Evolutionary conservation across 176 grass and related monocot species (phyloP), one percentile per base, ranked within the genome.

Genomic region (Pharus latifolius): DNA sequence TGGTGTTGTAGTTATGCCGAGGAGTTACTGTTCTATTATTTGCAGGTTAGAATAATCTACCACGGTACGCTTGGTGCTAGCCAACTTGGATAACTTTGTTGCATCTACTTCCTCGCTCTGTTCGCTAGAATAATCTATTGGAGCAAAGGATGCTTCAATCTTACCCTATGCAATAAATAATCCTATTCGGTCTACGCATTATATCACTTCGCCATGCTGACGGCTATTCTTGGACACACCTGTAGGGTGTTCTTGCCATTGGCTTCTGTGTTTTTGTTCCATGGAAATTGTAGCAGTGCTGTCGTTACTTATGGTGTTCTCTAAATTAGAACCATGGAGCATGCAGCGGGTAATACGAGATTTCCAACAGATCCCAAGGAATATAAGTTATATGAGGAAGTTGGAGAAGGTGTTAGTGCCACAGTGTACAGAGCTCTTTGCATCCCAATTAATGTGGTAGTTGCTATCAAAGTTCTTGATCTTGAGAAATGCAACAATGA

Each of bases 391-490:
- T 91, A 73, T 76, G 95, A 99, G 57, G 95, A 94, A 87, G 72
- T 99, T 67, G 94, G 94, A 76, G 94, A 93, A 72, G 94, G 94
- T 61, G 94, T 93, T 70, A 98, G 94, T 85, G 94, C 94, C 25
- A 91, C 87, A 63, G 95, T 94, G 32, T 91, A 79, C 68, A 83
- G 87, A 64, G 90, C 95, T 58, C 79, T 91, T 26, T 99, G 95
- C 45, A 37, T 99, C 58, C 84, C 95, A 28, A 72, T 88, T 69
- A 82, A 99, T 81, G 49, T 78, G 72, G 80, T 84, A 67, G 95
- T 99, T 81, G 95, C 84, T 40, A 94, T 99, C 47, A 99, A 99
- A 78, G 87, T 94, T 81, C 90, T 99, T 75, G 87, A 99, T 65
- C 84, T 99, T 56, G 95, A 99, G 82, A 99, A 88, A 78, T 99